Base-by-base conservation (phyloP, 179 eudicot genomes). In the Beta macrorhiza region DNA sequence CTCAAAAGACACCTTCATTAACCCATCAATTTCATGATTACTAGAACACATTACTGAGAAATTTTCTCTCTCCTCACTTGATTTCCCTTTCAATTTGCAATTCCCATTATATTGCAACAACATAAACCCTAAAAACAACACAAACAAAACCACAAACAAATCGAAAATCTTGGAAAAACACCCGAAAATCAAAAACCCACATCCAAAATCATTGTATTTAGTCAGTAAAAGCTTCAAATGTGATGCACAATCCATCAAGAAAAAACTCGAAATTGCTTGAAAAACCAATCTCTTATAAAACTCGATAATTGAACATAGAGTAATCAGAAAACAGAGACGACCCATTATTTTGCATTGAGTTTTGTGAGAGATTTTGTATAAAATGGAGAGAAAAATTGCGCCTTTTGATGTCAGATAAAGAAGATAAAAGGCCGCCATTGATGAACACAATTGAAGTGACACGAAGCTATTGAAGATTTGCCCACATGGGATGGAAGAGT, bases 171-270 rank as follows among this genome's bases (percentile, higher is more conserved):
- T 86, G 9, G 82, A 65, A 74, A 90, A 86, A 80, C 88, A 86
- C 72, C 87, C 90, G 67, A 84, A 89, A 5, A 86, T 29, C n/a
- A 89, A 78, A 82, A 87, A 77, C 80, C 94, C 93, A 89, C 80
- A 87, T 71, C 91, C 92, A 37, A 88, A 87, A 83, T 91, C 91
- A 74, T 64, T 75, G 53, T 78, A 79, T 5, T 86, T 83, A 25
- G 63, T 76, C 82, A 86, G n/a, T 10, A 87, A 83, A 84, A 62
- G 62, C 84, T 82, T 90, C 84, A 92, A 81, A 82, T 81, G 82
- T 16, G 90, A 73, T 64, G 78, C 86, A 83, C 87, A 89, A 32
- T 88, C 91, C 98, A 91, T 91, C 6, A 87, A 44, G 16, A 79
- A 7, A 11, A 65, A 81, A 53, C 85, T 83, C 57, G 83, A 42